A percentile compares a stretch with the other conserved stretches of the same genome.
Evolutionary conservation across 1,284 basidiomycete genomes (phyloP).

Genomic region (Exsudoporus floridanus): DNA sequence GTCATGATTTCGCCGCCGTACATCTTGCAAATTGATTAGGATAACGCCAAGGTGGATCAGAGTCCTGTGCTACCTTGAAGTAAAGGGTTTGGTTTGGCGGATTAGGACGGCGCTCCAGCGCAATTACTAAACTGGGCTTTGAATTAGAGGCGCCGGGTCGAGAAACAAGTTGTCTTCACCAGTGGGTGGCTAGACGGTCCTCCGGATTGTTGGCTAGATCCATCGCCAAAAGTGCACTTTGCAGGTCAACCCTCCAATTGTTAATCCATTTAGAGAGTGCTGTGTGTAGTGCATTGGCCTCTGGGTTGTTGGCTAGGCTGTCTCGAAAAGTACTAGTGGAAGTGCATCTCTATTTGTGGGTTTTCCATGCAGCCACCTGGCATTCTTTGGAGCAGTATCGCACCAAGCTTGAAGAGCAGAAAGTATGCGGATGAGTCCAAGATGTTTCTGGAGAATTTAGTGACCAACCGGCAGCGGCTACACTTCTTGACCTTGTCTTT

Average conservation of each 20-base stretch:
- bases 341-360: slow-evolving; percentile 28
- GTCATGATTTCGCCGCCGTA: slow-evolving; percentile 28
- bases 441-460: neutral
- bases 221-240: slow-evolving; percentile 24
- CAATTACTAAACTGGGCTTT: slow-evolving; percentile 23
- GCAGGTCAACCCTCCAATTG: slow-evolving; percentile 22
- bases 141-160: neutral
- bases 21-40: slow-evolving; percentile 25
- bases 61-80: slow-evolving; percentile 23
- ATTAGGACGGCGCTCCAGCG: slow-evolving; percentile 17
- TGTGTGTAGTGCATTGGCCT: slow-evolving; percentile 13
- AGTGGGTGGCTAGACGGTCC: slow-evolving; percentile 18
- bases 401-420: slow-evolving; percentile 15
- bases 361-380: slow-evolving; percentile 31
- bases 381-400: slow-evolving; percentile 35
- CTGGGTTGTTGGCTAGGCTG: slow-evolving; percentile 15
- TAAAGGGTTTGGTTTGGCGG: slow-evolving; percentile 12
- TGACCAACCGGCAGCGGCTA: slow-evolving; percentile 30
- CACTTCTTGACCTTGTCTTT: slow-evolving; percentile 34
- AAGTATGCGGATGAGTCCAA: neutral
- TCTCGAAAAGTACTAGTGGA: slow-evolving; percentile 14
- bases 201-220: slow-evolving; percentile 30
- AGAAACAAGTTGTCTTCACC: slow-evolving; percentile 6
- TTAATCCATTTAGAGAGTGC: slow-evolving; percentile 30
- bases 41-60: neutral